Conservation (phyloP, 192 early-diverging fungal species). For the Coemansia sp. region DNA sequence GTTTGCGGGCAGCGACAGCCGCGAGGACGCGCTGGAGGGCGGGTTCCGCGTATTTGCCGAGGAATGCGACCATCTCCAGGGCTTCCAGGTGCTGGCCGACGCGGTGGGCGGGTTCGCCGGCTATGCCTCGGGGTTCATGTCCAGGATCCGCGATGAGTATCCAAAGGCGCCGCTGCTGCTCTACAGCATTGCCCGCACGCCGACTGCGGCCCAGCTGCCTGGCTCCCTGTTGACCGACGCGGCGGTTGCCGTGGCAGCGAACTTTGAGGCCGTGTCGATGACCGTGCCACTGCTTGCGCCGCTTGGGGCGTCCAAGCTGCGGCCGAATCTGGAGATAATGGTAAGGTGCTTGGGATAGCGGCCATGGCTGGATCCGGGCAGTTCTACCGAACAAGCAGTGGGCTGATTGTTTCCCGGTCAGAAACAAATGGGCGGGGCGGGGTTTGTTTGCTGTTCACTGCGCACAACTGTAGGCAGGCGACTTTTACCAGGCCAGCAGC, state of each 20-base stretch:
- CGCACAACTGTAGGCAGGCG: constrained; percentile 10
- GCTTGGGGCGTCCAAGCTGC: background rate
- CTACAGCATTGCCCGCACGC: constrained; percentile 46
- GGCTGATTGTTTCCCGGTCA: background rate
- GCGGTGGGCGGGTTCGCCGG: constrained; percentile 67
- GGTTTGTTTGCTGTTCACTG: too few species aligned
- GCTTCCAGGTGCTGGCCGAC: constrained; percentile 65
- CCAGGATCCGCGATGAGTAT: constrained; percentile 62
- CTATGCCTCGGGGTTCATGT: constrained; percentile 54
- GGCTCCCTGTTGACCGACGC: constrained; percentile 9
- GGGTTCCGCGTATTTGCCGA: constrained; percentile 28
- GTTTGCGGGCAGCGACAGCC: constrained; percentile 22
- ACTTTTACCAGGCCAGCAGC: constrained; percentile 14
- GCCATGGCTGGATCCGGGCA: too few species aligned
- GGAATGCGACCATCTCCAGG: constrained; percentile 50
- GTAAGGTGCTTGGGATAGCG: too few species aligned
- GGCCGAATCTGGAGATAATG: constrained; percentile 1
- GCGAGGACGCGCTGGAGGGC: constrained; percentile 38
- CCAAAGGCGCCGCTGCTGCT: constrained; percentile 58
- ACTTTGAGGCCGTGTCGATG: constrained; percentile 23
- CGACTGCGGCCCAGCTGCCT: background rate
- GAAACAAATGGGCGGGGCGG: too few species aligned
- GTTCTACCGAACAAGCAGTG: background rate
- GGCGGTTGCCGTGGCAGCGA: constrained; percentile 16
- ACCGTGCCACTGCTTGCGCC: constrained; percentile 30